These are phyloP conservation scores for Steccherinum ochraceum DNA, from an alignment of 768 basidiomycete species.

Conservation along the genomic window DNA sequence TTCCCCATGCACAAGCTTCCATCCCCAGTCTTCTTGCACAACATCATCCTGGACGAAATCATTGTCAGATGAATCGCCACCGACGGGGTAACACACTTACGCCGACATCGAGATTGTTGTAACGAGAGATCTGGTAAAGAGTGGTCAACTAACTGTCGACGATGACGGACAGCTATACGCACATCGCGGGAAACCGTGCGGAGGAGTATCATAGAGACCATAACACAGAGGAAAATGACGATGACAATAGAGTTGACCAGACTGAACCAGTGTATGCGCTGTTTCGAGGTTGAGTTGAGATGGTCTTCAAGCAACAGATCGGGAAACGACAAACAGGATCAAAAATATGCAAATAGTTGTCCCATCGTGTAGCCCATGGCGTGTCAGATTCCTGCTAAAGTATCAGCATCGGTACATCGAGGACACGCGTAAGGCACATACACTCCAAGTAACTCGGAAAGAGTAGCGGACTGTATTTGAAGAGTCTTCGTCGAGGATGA, in stretches of 20 bases:
- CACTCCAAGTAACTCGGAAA: conserved; percentile 84
- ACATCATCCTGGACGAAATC: conserved; percentile 89
- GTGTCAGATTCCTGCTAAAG: conserved; percentile 69
- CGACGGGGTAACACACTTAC: conserved; percentile 34
- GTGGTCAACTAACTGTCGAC: background rate
- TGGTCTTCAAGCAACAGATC: too few relatives aligned
- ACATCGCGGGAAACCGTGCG: conserved; percentile 88
- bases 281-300: background rate
- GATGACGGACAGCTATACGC: too few relatives aligned
- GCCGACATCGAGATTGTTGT: conserved; percentile 89
- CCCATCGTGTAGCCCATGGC: conserved; percentile 94
- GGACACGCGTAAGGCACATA: conserved; percentile 28
- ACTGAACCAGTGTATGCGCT: conserved; percentile 92
- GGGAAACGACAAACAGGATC: conserved; percentile 45
- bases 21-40: conserved; percentile 97
- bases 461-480: conserved; percentile 73
- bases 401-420: background rate
- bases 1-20: conserved; percentile 97
- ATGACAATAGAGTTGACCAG: conserved; percentile 91
- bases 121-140: conserved; percentile 66
- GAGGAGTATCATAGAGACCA: conserved; percentile 89
- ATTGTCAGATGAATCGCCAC: too few relatives aligned
- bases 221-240: conserved; percentile 82
- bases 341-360: conserved; percentile 90
- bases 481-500: conserved; percentile 56